Evolutionary conservation across 2,329 filamentous ascomycete species (phyloP).

Genomic region (Ceratocystis alfenasii): DNA sequence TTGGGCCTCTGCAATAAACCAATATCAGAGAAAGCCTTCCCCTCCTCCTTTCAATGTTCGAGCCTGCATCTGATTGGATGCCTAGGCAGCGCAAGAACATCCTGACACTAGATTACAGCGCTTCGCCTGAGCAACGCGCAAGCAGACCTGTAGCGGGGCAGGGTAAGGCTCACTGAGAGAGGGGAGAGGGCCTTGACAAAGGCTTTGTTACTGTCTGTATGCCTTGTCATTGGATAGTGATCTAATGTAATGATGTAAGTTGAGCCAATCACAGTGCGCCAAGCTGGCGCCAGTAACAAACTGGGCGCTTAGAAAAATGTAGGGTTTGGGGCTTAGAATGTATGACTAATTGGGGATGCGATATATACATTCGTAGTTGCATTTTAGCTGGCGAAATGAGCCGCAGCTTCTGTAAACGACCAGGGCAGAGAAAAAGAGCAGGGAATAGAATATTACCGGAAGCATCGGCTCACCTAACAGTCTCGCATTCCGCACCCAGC

Average conservation of each 20-base stretch:
- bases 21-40: background rate
- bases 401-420: background rate
- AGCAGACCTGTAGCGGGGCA: too few relatives aligned
- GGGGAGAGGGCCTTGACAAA: background rate
- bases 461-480: background rate
- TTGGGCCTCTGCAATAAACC: background rate
- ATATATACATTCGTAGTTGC: background rate
- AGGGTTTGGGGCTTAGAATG: background rate
- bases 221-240: background rate
- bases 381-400: background rate
- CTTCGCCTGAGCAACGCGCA: background rate
- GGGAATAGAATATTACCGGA: background rate
- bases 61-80: background rate
- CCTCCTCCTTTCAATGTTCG: background rate
- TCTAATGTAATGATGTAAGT: background rate
- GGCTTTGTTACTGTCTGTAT: background rate
- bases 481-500: background rate
- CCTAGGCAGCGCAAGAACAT: background rate
- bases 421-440: background rate
- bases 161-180: too few relatives aligned
- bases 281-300: background rate
- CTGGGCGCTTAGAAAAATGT: background rate
- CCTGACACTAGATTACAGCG: background rate
- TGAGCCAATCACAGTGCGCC: background rate
- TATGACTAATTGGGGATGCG: background rate